Percentiles rank a stretch among this genome's conserved stretches.
phyloP scores from a whole-genome alignment of 2,329 filamentous ascomycete genomes.

The Fusarium dlaminii region DNA sequence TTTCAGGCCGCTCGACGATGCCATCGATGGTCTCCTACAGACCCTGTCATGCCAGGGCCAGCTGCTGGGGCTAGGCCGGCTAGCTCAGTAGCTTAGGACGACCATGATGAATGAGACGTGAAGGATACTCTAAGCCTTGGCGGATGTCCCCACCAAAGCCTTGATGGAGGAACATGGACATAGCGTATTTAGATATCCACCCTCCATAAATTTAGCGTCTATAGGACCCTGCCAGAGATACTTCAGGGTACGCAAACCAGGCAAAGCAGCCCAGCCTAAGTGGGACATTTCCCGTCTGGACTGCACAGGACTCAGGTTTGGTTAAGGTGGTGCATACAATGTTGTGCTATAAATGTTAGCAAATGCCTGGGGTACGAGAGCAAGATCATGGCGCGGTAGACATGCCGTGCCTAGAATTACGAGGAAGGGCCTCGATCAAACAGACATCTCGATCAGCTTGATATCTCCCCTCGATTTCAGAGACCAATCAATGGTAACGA shows the following conservation, averaged over 20 bases:
- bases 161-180: constrained; percentile 31
- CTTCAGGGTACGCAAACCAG: constrained; percentile 38
- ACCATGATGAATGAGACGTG: constrained; percentile 33
- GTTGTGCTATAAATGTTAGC: constrained; percentile 33
- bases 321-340: constrained; percentile 19
- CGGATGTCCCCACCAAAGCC: constrained; percentile 34
- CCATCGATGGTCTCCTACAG: constrained; percentile 25
- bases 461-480: not conserved
- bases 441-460: not conserved
- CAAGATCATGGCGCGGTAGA: constrained; percentile 8
- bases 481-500: not conserved
- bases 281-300: constrained; percentile 33
- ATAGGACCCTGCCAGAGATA: constrained; percentile 36
- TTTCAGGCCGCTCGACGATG: constrained; percentile 28
- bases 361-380: constrained; percentile 14
- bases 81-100: constrained; percentile 23
- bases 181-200: constrained; percentile 23
- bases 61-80: constrained; percentile 23
- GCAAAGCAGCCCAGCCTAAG: constrained; percentile 13
- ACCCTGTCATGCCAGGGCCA: constrained; percentile 22
- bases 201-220: constrained; percentile 39
- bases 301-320: constrained; percentile 25
- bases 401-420: not conserved
- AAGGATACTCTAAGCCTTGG: constrained; percentile 32
- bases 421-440: constrained; percentile 1